Percentiles rank a stretch among this genome's conserved stretches.
These are phyloP conservation scores for Ogataea corticis DNA, from an alignment of 805 yeast genomes.

Conservation along the genomic window DNA sequence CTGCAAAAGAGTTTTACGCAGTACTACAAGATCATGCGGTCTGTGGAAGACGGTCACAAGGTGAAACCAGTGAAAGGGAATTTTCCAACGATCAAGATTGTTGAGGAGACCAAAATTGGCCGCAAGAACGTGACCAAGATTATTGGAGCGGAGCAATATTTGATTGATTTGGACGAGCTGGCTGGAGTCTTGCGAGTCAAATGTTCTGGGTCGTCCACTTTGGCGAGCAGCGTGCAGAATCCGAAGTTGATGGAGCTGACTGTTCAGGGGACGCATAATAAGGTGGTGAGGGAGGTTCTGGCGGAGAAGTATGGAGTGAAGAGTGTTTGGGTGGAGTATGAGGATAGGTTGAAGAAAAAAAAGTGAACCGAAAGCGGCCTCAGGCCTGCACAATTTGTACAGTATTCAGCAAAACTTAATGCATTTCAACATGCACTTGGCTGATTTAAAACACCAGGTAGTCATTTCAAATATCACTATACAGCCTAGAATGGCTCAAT, in stretches of 20 bases:
- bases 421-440: no score
- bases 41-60: conserved; percentile 37
- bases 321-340: conserved; percentile 60
- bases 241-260: conserved; percentile 65
- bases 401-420: no score
- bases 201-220: conserved; percentile 88
- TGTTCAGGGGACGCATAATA: conserved; percentile 90
- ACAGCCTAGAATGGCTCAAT: conserved; percentile 5
- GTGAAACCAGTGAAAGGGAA: conserved; percentile 57
- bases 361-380: conserved; percentile 34
- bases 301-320: conserved; percentile 62
- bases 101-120: conserved; percentile 78
- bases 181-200: conserved; percentile 70
- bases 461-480: no score
- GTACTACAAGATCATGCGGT: conserved; percentile 46
- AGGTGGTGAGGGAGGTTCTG: conserved; percentile 57
- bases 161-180: conserved; percentile 61
- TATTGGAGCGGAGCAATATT: conserved; percentile 65
- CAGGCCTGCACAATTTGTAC: no score
- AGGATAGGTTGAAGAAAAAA: conserved; percentile 59
- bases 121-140: conserved; percentile 77
- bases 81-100: conserved; percentile 63
- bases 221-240: conserved; percentile 57
- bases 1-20: conserved; percentile 44
- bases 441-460: no score